phyloP scores from a whole-genome alignment of 2,329 filamentous ascomycete genomes.

The Immersiporthe knoxdaviesiana region DNA sequence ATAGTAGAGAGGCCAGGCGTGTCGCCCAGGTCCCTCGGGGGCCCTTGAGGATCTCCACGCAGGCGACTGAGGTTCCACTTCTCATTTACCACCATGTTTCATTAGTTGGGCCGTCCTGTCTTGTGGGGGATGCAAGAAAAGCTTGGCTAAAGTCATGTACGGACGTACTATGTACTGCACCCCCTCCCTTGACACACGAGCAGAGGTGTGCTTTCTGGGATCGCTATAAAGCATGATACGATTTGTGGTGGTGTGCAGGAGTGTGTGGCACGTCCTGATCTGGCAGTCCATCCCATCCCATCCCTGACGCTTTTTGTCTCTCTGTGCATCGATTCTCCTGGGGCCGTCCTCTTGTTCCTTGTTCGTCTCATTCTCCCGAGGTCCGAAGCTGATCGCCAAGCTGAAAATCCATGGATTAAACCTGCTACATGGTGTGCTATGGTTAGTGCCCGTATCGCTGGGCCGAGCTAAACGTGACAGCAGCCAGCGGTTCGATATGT shows the following conservation, averaged over 20 bases:
- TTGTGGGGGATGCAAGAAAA: background rate
- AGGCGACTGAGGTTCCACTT: conserved; percentile 3
- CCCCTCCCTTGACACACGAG: too few species aligned
- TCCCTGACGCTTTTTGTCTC: background rate
- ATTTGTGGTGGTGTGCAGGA: background rate
- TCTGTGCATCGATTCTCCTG: background rate
- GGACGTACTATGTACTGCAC: too few species aligned
- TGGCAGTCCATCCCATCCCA: background rate
- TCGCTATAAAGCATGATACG: background rate
- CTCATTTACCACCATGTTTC: conserved; percentile 8
- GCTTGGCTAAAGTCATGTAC: background rate
- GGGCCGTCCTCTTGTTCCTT: background rate
- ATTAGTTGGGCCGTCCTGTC: background rate
- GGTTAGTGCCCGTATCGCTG: background rate
- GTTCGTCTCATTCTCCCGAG: background rate
- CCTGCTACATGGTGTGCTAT: background rate
- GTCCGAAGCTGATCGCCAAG: conserved; percentile 5
- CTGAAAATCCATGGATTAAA: background rate
- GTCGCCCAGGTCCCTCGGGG: too few species aligned
- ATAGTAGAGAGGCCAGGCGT: too few species aligned
- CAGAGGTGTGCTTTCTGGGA: background rate
- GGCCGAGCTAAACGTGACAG: background rate
- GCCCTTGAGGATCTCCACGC: background rate
- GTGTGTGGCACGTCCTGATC: background rate
- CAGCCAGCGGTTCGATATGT: background rate